Evolutionary conservation across 2,329 filamentous ascomycete species (phyloP).

Genomic region (Grosmannia penicillata): DNA sequence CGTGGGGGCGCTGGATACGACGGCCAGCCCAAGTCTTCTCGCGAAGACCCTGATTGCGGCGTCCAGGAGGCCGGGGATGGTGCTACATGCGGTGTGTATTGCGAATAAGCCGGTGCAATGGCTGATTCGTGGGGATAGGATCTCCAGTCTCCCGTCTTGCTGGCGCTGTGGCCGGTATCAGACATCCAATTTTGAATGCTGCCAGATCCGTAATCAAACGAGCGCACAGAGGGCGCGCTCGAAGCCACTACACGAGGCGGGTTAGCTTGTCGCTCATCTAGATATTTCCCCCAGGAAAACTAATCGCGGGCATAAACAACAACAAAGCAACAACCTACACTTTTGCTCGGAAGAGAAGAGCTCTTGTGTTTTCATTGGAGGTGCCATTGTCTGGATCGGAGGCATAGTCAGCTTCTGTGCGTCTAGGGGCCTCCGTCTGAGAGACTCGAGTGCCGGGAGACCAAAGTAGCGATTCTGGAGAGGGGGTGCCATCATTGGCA

Average conservation of each 20-base stretch:
- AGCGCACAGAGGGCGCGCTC: constrained; percentile 13
- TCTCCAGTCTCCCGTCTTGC: constrained; percentile 34
- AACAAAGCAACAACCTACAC: constrained; percentile 29
- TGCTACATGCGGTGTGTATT: constrained; percentile 28
- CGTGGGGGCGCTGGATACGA: constrained; percentile 25
- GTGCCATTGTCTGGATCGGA: constrained; percentile 29
- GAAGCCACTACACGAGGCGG: constrained; percentile 16
- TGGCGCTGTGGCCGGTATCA: constrained; percentile 24
- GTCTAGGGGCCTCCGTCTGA: constrained; percentile 19
- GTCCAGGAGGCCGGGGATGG: constrained; percentile 26
- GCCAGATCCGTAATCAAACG: constrained; percentile 22
- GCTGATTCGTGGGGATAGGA: constrained; percentile 34
- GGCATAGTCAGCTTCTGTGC: constrained; percentile 29
- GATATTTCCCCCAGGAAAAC: neutral
- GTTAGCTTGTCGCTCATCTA: neutral
- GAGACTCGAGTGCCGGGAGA: constrained; percentile 17
- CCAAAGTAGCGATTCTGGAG: neutral
- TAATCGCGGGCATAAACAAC: too few species aligned
- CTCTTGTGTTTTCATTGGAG: constrained; percentile 25
- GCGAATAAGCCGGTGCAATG: constrained; percentile 33
- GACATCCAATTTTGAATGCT: constrained; percentile 28
- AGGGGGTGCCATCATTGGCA: constrained; percentile 15
- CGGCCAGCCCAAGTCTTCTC: constrained; percentile 30
- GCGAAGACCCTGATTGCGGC: constrained; percentile 22
- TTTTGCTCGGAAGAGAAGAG: constrained; percentile 24